These are phyloP conservation scores for Populus nigra DNA, from an alignment of 345 rosid genomes.

Conservation along the genomic window DNA sequence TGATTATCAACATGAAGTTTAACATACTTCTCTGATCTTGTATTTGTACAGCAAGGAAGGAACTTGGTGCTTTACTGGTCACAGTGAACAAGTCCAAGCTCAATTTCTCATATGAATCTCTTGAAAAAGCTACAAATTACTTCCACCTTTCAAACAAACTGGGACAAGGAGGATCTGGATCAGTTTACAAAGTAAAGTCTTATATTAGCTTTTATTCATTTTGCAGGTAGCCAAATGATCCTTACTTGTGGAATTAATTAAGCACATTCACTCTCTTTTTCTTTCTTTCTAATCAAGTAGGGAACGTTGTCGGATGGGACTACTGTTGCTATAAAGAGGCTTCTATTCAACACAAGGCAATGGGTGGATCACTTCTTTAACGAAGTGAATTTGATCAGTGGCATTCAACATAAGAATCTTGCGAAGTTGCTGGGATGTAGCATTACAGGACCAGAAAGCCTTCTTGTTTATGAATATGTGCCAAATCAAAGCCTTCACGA, in stretches of 20 bases:
- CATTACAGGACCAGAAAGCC: slow-evolving; percentile 87
- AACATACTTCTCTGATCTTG: background rate
- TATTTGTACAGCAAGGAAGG: slow-evolving; percentile 54
- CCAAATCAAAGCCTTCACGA: slow-evolving; percentile 76
- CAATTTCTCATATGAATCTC: slow-evolving; percentile 68
- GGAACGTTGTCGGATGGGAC: slow-evolving; percentile 66
- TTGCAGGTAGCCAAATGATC: background rate
- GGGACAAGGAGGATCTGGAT: slow-evolving; percentile 94
- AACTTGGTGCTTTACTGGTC: slow-evolving; percentile 50
- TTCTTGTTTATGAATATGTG: slow-evolving; percentile 76
- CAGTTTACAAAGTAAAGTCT: slow-evolving; percentile 64
- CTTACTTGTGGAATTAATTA: slow-evolving; percentile 1
- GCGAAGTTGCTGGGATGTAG: slow-evolving; percentile 83
- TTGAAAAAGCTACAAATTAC: slow-evolving; percentile 78
- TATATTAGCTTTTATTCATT: background rate
- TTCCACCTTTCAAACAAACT: slow-evolving; percentile 63
- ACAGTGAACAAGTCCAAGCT: slow-evolving; percentile 66
- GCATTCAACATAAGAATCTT: slow-evolving; percentile 73
- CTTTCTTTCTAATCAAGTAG: slow-evolving; percentile 25
- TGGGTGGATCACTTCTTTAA: slow-evolving; percentile 98
- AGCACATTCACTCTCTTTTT: background rate
- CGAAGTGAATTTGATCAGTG: slow-evolving; percentile 83
- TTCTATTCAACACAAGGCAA: slow-evolving; percentile 78
- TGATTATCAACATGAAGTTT: slow-evolving; percentile 1
- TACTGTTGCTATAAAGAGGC: slow-evolving; percentile 78